Percentiles rank a stretch among this genome's conserved stretches.
These are phyloP conservation scores for Claviceps capensis DNA, from an alignment of 2,329 filamentous ascomycete species.

Conservation along the genomic window DNA sequence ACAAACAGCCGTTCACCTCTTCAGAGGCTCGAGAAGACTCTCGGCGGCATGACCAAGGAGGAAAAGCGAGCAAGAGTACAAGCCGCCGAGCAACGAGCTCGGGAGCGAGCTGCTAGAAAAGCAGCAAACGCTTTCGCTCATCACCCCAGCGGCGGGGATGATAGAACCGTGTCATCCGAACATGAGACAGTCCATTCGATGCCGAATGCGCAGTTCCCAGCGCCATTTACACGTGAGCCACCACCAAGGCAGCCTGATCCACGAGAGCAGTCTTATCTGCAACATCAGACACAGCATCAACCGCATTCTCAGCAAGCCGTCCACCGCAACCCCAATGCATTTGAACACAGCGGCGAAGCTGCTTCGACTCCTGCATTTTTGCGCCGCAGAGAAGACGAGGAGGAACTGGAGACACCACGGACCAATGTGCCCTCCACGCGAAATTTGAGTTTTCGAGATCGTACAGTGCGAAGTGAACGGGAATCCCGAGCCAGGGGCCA, in stretches of 20 bases:
- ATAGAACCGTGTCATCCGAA: conserved; percentile 9
- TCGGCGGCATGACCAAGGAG: conserved; percentile 89
- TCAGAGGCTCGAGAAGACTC: conserved; percentile 80
- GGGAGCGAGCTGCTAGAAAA: conserved; percentile 41
- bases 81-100: conserved; percentile 63
- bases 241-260: neutral
- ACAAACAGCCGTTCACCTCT: conserved; percentile 79
- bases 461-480: conserved; percentile 32
- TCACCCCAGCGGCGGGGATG: conserved; percentile 11
- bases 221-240: neutral
- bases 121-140: conserved; percentile 13
- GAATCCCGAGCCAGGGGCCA: conserved; percentile 18
- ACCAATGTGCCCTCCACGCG: conserved; percentile 31
- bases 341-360: conserved; percentile 8
- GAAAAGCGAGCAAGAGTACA: conserved; percentile 78
- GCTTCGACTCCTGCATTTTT: conserved; percentile 11
- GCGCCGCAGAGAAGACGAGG: conserved; percentile 8
- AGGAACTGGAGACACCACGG: conserved; percentile 9
- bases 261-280: neutral
- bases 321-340: neutral
- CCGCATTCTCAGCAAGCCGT: neutral
- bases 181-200: conserved; percentile 1
- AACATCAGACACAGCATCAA: conserved; percentile 1
- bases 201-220: neutral
- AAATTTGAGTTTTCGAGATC: conserved; percentile 48